Evolutionary conservation across 495 filamentous ascomycete genomes (phyloP), one percentile per base, ranked within the genome.

Genomic region (Neurospora sp.): DNA sequence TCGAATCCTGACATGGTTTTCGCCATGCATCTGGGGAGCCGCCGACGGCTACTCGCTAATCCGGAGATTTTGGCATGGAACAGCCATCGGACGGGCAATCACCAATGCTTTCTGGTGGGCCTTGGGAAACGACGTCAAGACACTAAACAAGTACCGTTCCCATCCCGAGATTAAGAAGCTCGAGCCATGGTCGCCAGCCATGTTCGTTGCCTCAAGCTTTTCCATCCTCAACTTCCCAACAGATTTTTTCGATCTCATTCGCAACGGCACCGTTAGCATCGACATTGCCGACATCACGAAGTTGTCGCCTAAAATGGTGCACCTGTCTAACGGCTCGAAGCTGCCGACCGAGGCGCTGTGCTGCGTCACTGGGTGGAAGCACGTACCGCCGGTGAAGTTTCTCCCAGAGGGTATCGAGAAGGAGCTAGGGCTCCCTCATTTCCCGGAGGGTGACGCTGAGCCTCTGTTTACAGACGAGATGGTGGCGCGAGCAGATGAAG

Each of bases 181-280:
- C 23, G 86, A 89, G 76, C 91, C 91, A 0, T 91, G 90, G 90
- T 80, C 86, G 23, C 76, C 83, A 2, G 79, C 89, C 7, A 91
- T 94, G 81, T 93, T 89, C 84, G 84, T 85, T 5, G 91, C 86
- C 3, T 85, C 83, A 2, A 85, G 85, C 10, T 84, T 92, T 69
- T 87, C 85, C 54, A 92, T 93, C 76, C 84, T 93, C 69, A 93
- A 93, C 80, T 93, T 92, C 73, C 85, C 86, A 0, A 88, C 85
- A 11, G 81, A 92, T 76, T 85, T 93, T 78, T 92, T 90, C 77
- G 87, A 90, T 16, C 78, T 88, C 1, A 82, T 94, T 23, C 84
- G 82, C 42, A 82, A 86, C 62, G 90, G 89, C 16, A 87, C 81
- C 9, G 84, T 92, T 66, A 84, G 82, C 9, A 86, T 94, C 4